These are phyloP conservation scores for Benincasa hispida DNA, from an alignment of 306 rosid genomes.

Conservation along the genomic window DNA sequence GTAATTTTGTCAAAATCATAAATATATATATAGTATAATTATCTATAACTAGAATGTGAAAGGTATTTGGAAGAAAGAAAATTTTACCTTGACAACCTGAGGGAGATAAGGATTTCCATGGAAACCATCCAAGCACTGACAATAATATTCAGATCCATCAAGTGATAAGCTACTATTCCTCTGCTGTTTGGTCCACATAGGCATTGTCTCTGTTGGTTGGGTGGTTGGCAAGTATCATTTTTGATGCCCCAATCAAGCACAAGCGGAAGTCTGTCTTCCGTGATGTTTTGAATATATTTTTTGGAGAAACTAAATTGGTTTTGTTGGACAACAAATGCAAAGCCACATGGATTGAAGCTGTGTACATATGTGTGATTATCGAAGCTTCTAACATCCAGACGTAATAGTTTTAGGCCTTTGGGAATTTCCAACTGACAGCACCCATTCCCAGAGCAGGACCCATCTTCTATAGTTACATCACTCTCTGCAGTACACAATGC, in stretches of 20 bases:
- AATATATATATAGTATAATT: too few relatives aligned
- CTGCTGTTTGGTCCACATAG: not conserved
- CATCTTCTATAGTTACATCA: not conserved
- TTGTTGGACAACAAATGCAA: conserved; percentile 10
- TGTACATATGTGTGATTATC: rapidly evolving
- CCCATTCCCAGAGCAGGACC: conserved; percentile 22
- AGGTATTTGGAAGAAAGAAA: not conserved
- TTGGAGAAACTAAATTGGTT: not conserved
- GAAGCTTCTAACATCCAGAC: rapidly evolving
- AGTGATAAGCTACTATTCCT: not conserved
- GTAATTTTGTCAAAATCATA: too few relatives aligned
- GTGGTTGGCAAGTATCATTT: not conserved
- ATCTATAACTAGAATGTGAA: too few relatives aligned
- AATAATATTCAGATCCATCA: conserved; percentile 15
- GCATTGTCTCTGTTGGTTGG: not conserved
- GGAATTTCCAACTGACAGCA: conserved; percentile 30
- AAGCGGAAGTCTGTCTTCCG: not conserved
- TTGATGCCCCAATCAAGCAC: conserved; percentile 32
- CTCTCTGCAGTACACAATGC: not conserved
- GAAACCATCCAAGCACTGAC: conserved; percentile 21
- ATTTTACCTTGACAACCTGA: conserved; percentile 19
- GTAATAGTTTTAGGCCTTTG: not conserved
- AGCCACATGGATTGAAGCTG: conserved; percentile 15
- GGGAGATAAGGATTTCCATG: conserved; percentile 32
- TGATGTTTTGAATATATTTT: not conserved